These are phyloP conservation scores for Sarcomyxa edulis DNA, from an alignment of 768 basidiomycete genomes.

Conservation along the genomic window DNA sequence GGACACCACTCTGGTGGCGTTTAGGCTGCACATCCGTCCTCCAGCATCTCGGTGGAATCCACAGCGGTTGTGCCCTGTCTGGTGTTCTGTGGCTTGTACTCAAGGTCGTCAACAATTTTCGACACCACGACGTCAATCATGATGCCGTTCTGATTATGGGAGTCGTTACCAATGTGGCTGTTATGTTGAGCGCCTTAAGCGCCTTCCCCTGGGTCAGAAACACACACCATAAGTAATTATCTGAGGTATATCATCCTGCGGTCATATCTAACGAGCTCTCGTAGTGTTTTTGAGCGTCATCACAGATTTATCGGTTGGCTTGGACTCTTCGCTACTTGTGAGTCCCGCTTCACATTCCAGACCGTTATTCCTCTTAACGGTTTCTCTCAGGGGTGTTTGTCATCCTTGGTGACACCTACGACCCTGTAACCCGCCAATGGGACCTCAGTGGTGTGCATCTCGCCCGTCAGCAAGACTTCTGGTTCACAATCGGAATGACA, in stretches of 20 bases:
- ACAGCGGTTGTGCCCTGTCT: slow-evolving; percentile 69
- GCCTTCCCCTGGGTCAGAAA: slow-evolving; percentile 81
- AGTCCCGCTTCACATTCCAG: slow-evolving; percentile 21
- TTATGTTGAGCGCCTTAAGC: slow-evolving; percentile 55
- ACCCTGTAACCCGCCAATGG: slow-evolving; percentile 51
- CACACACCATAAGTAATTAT: slow-evolving; percentile 69
- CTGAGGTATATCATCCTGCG: neutral
- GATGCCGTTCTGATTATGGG: slow-evolving; percentile 58
- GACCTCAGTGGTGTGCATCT: slow-evolving; percentile 48
- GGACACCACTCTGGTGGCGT: slow-evolving; percentile 49
- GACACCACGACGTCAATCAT: slow-evolving; percentile 40
- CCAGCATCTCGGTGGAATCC: slow-evolving; percentile 76
- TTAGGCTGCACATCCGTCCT: slow-evolving; percentile 65
- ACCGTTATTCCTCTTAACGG: neutral
- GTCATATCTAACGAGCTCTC: slow-evolving; percentile 3
- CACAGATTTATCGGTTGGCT: slow-evolving; percentile 80
- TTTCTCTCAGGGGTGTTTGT: slow-evolving; percentile 50
- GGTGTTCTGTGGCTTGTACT: slow-evolving; percentile 67
- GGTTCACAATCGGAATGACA: slow-evolving; percentile 73
- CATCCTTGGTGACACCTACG: slow-evolving; percentile 60
- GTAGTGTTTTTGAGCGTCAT: slow-evolving; percentile 74
- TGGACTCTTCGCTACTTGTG: slow-evolving; percentile 46
- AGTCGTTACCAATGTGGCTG: slow-evolving; percentile 48
- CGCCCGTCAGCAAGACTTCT: slow-evolving; percentile 68
- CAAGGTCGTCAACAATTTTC: slow-evolving; percentile 55